phyloP scores from a whole-genome alignment of 805 yeast species.

The Metschnikowia similis region DNA sequence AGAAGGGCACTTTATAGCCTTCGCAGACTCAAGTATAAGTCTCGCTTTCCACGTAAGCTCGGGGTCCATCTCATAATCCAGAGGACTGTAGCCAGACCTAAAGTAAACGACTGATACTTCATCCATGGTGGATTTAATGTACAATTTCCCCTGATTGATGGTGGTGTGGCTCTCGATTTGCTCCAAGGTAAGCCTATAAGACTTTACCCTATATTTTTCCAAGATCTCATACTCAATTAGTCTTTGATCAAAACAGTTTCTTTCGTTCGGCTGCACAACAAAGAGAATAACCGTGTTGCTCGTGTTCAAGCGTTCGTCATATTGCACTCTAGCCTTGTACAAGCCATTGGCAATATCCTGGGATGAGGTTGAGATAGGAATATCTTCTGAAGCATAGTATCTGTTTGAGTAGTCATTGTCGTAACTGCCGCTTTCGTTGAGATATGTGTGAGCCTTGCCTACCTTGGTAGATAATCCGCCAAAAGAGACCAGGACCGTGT shows the following conservation, averaged over 20 bases:
- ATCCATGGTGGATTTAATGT: conserved; percentile 49
- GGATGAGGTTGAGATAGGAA: conserved; percentile 70
- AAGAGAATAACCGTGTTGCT: conserved; percentile 56
- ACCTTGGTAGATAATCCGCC: conserved; percentile 85
- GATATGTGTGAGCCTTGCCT: conserved; percentile 65
- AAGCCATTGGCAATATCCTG: conserved; percentile 62
- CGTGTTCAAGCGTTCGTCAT: conserved; percentile 29
- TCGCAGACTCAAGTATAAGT: conserved; percentile 61
- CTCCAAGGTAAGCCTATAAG: conserved; percentile 64
- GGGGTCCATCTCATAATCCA: conserved; percentile 56
- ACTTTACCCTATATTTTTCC: conserved; percentile 49
- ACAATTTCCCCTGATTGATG: conserved; percentile 45
- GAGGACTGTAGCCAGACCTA: conserved; percentile 84
- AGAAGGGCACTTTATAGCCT: conserved; percentile 90
- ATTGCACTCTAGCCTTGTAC: conserved; percentile 59
- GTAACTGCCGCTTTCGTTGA: conserved; percentile 59
- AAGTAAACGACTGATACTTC: conserved; percentile 88
- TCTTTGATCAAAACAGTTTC: conserved; percentile 91
- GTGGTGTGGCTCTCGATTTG: conserved; percentile 46
- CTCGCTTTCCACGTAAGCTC: conserved; percentile 78
- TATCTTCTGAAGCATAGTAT: conserved; percentile 42
- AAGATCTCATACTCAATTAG: conserved; percentile 69
- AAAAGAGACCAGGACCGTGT: conserved; percentile 92
- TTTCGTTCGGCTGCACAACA: conserved; percentile 79
- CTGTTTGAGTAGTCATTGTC: conserved; percentile 35